Percentiles rank a stretch among this genome's conserved stretches.
Evolutionary conservation across 306 rosid species (phyloP).

Genomic region (Fragaria vesca): DNA sequence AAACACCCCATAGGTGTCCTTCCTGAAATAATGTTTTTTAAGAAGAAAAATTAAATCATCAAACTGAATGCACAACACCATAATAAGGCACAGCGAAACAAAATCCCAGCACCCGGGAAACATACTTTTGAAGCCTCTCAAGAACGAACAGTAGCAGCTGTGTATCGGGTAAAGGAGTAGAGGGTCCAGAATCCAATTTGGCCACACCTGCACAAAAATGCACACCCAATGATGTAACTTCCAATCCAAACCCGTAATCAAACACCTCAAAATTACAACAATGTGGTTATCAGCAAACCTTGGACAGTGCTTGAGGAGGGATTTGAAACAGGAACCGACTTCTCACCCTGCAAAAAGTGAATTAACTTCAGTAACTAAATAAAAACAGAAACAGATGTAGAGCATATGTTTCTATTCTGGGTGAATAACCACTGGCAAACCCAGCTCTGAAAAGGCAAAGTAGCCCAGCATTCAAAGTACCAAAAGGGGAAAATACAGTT

Average conservation of each 20-base stretch:
- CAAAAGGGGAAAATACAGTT: slow-evolving; percentile 42
- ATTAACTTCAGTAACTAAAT: slow-evolving; percentile 17
- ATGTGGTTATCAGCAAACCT: slow-evolving; percentile 39
- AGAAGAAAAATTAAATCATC: slow-evolving; percentile 17
- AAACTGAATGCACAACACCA: slow-evolving; percentile 27
- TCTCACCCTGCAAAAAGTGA: slow-evolving; percentile 47
- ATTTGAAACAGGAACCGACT: slow-evolving; percentile 43
- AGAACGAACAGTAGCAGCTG: slow-evolving; percentile 59
- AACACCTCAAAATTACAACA: not conserved
- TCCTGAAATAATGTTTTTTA: slow-evolving; percentile 36
- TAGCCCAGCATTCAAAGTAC: slow-evolving; percentile 40
- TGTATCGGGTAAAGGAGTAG: slow-evolving; percentile 58
- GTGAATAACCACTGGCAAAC: slow-evolving; percentile 37
- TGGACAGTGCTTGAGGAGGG: slow-evolving; percentile 37
- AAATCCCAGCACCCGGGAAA: slow-evolving; percentile 29
- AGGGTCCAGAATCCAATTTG: slow-evolving; percentile 54
- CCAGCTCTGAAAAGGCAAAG: slow-evolving; percentile 37
- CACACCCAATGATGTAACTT: slow-evolving; percentile 10
- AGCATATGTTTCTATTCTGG: slow-evolving; percentile 23
- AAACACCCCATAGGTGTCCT: slow-evolving; percentile 66
- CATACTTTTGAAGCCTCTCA: slow-evolving; percentile 70
- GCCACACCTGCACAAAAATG: slow-evolving; percentile 35
- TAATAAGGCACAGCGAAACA: slow-evolving; percentile 28
- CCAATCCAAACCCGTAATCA: not conserved
- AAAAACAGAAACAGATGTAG: slow-evolving; percentile 1